phyloP scores from a whole-genome alignment of 2,329 filamentous ascomycete genomes.

The Diaporthe velutina region DNA sequence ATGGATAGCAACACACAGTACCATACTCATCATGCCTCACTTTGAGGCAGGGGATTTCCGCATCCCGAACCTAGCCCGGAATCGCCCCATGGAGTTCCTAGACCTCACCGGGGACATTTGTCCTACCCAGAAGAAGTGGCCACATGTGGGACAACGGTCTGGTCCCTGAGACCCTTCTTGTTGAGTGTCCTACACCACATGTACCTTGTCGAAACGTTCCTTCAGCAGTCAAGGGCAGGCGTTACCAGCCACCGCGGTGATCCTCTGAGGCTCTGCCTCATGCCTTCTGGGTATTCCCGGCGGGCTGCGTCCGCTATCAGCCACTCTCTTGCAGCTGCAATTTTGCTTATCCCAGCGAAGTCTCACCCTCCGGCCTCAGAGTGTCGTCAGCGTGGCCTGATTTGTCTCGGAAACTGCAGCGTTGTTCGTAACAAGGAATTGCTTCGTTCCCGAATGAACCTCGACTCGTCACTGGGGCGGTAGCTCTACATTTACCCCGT shows the following conservation, averaged over 20 bases:
- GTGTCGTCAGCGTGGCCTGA: conserved; percentile 19
- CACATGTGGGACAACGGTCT: conserved; percentile 10
- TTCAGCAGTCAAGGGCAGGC: neutral
- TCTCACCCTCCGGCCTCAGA: conserved; percentile 3
- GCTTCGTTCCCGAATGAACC: conserved; percentile 10
- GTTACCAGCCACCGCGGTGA: neutral
- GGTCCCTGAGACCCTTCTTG: conserved; percentile 23
- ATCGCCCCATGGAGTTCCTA: neutral
- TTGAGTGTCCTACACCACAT: conserved; percentile 14
- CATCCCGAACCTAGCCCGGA: neutral
- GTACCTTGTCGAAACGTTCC: conserved; percentile 7
- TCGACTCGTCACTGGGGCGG: neutral
- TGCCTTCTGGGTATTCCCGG: neutral
- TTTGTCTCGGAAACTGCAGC: conserved; percentile 18
- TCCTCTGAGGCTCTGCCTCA: conserved; percentile 31
- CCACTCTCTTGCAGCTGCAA: conserved; percentile 2
- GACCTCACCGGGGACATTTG: conserved; percentile 1
- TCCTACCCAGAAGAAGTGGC: neutral
- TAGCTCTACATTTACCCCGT: neutral
- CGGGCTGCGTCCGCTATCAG: conserved; percentile 20
- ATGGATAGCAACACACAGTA: neutral
- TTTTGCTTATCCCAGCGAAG: conserved; percentile 11
- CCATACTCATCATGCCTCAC: neutral
- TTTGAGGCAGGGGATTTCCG: neutral
- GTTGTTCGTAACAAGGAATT: neutral